phyloP scores from a whole-genome alignment of 805 yeast genomes.

The Metschnikowia corniflorae region DNA sequence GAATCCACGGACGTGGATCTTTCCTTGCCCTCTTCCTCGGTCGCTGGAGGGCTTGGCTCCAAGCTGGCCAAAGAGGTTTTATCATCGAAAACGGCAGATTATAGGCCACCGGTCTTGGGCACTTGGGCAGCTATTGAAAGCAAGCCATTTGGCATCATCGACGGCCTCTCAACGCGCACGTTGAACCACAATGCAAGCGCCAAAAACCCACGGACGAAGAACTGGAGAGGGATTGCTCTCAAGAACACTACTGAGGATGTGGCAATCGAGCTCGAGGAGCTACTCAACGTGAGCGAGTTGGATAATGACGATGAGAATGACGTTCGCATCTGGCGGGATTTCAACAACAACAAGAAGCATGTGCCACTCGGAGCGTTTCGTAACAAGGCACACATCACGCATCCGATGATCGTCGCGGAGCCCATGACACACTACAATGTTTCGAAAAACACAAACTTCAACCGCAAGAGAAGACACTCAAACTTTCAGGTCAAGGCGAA shows the following conservation, averaged over 20 bases:
- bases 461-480: constrained; percentile 12
- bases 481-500: constrained; percentile 14
- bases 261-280: constrained; percentile 64
- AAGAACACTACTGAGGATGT: constrained; percentile 27
- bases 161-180: constrained; percentile 87
- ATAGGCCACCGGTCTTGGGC: constrained; percentile 89
- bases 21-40: constrained; percentile 68
- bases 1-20: constrained; percentile 94
- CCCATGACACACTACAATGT: constrained; percentile 27
- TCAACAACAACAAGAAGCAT: constrained; percentile 44
- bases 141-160: constrained; percentile 90
- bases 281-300: constrained; percentile 82
- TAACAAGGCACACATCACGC: constrained; percentile 46
- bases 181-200: constrained; percentile 34
- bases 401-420: constrained; percentile 24
- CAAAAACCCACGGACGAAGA: constrained; percentile 16
- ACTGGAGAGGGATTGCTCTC: constrained; percentile 23
- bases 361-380: constrained; percentile 88
- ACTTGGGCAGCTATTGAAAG: constrained; percentile 80
- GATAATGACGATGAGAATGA: constrained; percentile 68
- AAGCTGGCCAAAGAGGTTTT: constrained; percentile 90
- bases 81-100: constrained; percentile 79
- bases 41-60: constrained; percentile 52
- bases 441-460: constrained; percentile 27
- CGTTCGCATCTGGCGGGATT: constrained; percentile 44